Conservation (phyloP, 768 basidiomycete genomes). For the Lentinula boryana region DNA sequence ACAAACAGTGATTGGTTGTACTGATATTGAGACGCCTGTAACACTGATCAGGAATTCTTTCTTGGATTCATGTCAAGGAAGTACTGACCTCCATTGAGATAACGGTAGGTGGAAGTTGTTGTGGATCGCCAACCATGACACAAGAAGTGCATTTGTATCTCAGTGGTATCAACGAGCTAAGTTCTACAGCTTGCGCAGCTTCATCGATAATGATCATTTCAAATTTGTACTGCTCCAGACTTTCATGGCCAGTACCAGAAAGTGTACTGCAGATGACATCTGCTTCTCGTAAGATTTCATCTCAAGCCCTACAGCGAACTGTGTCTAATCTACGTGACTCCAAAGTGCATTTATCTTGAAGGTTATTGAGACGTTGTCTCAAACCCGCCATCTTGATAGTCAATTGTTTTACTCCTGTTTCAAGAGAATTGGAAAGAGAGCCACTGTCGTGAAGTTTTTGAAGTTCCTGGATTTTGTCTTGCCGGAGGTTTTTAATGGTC, state of each 20-base stretch:
- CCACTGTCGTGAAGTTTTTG: constrained; percentile 49
- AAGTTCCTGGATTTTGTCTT: constrained; percentile 57
- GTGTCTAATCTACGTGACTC: constrained; percentile 80
- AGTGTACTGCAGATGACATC: constrained; percentile 94
- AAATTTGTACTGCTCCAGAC: constrained; percentile 77
- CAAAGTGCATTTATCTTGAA: constrained; percentile 80
- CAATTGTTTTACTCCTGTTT: constrained; percentile 62
- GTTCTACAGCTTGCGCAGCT: constrained; percentile 94
- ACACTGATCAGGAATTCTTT: not conserved
- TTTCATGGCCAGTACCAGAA: constrained; percentile 89
- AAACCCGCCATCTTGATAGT: constrained; percentile 57
- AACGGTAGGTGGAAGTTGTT: constrained; percentile 92
- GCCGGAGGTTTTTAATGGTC: constrained; percentile 52
- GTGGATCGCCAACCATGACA: constrained; percentile 93
- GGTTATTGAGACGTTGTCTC: constrained; percentile 64
- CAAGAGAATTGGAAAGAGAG: constrained; percentile 46
- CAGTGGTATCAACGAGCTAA: constrained; percentile 91
- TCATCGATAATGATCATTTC: constrained; percentile 98
- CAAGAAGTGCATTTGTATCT: constrained; percentile 81
- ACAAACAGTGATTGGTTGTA: constrained; percentile 95
- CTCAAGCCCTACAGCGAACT: constrained; percentile 62
- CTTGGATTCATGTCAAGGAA: not conserved
- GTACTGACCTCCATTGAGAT: constrained; percentile 37
- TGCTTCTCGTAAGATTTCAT: constrained; percentile 77
- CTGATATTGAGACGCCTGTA: constrained; percentile 56